Percentiles rank a stretch among this genome's conserved stretches.
These are phyloP conservation scores for Acephala macrosclerotiorum DNA, from an alignment of 2,329 filamentous ascomycete genomes.

Conservation along the genomic window DNA sequence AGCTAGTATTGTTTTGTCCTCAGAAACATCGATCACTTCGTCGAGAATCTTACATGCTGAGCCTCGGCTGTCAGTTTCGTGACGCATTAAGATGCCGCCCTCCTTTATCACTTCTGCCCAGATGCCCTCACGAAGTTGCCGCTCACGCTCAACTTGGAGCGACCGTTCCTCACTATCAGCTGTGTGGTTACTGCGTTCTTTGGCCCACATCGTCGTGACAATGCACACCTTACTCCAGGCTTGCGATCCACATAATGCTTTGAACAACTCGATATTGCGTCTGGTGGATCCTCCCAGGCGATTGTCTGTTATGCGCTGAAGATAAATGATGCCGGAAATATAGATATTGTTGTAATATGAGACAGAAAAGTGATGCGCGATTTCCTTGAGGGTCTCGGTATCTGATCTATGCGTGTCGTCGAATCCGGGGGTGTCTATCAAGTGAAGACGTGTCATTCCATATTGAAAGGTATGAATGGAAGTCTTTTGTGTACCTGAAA, in stretches of 20 bases:
- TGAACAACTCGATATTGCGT: constrained; percentile 48
- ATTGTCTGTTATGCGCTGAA: constrained; percentile 48
- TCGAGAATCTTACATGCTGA: background rate
- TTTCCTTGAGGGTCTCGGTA: constrained; percentile 41
- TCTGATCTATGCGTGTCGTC: constrained; percentile 46
- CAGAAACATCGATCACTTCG: background rate
- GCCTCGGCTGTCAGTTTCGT: background rate
- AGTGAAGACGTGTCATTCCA: constrained; percentile 12
- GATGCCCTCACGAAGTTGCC: background rate
- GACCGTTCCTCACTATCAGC: background rate
- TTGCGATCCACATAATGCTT: constrained; percentile 42
- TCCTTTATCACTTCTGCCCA: background rate
- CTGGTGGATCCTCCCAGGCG: constrained; percentile 45
- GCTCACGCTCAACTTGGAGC: background rate
- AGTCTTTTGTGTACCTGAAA: background rate
- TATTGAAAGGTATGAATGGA: background rate
- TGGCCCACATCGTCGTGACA: constrained; percentile 1
- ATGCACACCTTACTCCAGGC: background rate
- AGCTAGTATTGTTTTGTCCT: background rate
- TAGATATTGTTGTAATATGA: constrained; percentile 37
- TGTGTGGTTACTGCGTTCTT: background rate
- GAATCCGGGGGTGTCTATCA: constrained; percentile 53
- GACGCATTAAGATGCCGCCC: constrained; percentile 2
- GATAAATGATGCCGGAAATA: constrained; percentile 45
- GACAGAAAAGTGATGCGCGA: constrained; percentile 37